Evolutionary conservation across 2,329 filamentous ascomycete species (phyloP), one percentile per base, ranked within the genome.

Genomic region (Aulographum hederae): DNA sequence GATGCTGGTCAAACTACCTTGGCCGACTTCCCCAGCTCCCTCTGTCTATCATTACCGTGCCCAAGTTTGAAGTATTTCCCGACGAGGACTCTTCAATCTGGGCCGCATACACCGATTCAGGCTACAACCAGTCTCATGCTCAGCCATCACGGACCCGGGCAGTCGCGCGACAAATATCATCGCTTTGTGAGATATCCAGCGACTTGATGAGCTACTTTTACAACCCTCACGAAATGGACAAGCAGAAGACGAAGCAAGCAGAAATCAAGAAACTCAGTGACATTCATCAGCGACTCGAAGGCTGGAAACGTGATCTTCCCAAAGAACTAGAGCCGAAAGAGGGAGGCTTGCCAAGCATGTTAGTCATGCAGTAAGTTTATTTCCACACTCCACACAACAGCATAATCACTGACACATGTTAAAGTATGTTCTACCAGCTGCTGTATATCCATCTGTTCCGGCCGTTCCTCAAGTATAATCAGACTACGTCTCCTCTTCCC

Each of bases 1-100:
- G n/a, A n/a, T 92, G 82, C 52, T 95, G 86, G 85, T 93, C 85
- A 31, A 95, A 94, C 50, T 95, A 95, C 44, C 68, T 95, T 17
- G 86, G 89, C 30, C 76, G 89, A 27, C 63, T 94, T 38, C 86
- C 89, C 8, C 86, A 94, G 51, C 60, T 95, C 8, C 76, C 81
- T 0, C 74, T 71, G 26, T 72, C 73, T 18, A 78, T 79, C 5
- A 78, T 82, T 43, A 92, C 77, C 20, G 80, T 84, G 1, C 77
- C 81, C 17, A 92, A 86, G 50, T 79, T 82, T 40, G 85, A 94
- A 37, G 81, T 94, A 8, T 89, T 93, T 42, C 84, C 84, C 0
- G 67, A 73, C 32, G 89, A 95, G 50, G 89, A 98, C 43, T 67
- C 78, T 3, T 76, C 82, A 43, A 61, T 66, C 14, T 98, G 89